These are phyloP conservation scores for Spatholobus suberectus DNA, from an alignment of 306 rosid genomes.

Conservation along the genomic window DNA sequence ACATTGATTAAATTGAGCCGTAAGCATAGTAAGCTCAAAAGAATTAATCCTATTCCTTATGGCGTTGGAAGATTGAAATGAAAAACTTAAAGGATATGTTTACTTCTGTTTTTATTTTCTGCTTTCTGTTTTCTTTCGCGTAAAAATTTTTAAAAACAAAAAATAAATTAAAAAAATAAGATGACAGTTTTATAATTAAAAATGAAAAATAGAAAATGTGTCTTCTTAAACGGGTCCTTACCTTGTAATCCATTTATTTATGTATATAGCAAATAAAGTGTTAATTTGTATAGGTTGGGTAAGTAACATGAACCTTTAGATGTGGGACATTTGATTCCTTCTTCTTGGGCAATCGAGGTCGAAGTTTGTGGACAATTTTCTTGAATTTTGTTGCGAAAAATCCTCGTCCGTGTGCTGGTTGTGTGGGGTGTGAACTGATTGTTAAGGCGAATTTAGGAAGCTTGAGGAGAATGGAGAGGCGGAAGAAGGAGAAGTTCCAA, in stretches of 20 bases:
- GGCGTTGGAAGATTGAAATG: neutral
- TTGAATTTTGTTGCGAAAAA: slow-evolving; percentile 43
- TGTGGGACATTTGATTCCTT: neutral
- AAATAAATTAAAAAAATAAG: too few relatives aligned
- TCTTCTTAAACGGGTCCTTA: too few relatives aligned
- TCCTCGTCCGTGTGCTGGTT: neutral
- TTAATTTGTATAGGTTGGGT: neutral
- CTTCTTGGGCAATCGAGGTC: neutral
- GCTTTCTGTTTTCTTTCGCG: too few relatives aligned
- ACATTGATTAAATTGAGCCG: too few relatives aligned
- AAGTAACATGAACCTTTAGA: slow-evolving; percentile 10
- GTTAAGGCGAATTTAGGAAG: slow-evolving; percentile 45
- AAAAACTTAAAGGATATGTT: too few relatives aligned
- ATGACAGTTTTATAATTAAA: too few relatives aligned
- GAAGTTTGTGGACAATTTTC: slow-evolving; percentile 42
- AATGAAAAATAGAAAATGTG: too few relatives aligned
- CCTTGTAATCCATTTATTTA: neutral
- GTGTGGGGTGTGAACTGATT: slow-evolving; percentile 48
- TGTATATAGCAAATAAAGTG: neutral
- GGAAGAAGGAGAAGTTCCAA: slow-evolving; percentile 48
- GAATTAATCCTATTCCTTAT: neutral
- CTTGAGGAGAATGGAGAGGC: slow-evolving; percentile 56
- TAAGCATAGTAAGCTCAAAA: neutral
- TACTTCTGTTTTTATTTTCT: too few relatives aligned
- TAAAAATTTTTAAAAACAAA: too few relatives aligned